These are phyloP conservation scores for Aaosphaeria arxii DNA, from an alignment of 2,329 filamentous ascomycete species.

Conservation along the genomic window DNA sequence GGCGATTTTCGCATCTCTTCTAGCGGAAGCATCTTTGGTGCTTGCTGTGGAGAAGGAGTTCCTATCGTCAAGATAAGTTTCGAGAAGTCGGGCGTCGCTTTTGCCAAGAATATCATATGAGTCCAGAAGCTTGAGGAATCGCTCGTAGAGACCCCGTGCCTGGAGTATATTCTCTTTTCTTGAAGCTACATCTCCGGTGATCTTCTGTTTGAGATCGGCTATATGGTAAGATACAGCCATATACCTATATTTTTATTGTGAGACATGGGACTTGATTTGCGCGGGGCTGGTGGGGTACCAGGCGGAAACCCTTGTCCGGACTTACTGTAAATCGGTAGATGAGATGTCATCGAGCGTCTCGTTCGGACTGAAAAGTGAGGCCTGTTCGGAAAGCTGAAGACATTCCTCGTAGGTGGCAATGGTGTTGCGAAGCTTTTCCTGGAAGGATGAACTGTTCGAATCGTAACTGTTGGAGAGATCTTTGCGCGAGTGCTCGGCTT, in stretches of 20 bases:
- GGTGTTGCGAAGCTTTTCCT: constrained; percentile 63
- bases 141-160: constrained; percentile 71
- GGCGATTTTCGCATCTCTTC: constrained; percentile 80
- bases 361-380: constrained; percentile 87
- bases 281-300: too few species aligned
- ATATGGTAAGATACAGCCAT: constrained; percentile 74
- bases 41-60: constrained; percentile 70
- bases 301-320: neutral
- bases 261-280: too few species aligned
- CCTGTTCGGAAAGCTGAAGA: constrained; percentile 62
- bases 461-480: constrained; percentile 63
- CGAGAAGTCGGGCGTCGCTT: constrained; percentile 66
- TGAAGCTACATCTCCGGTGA: constrained; percentile 54
- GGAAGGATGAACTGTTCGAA: constrained; percentile 63
- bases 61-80: constrained; percentile 69
- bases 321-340: constrained; percentile 76
- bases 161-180: constrained; percentile 60
- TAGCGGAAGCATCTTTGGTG: constrained; percentile 62
- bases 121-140: constrained; percentile 73
- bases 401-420: constrained; percentile 73
- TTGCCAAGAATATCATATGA: constrained; percentile 70
- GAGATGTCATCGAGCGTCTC: constrained; percentile 84
- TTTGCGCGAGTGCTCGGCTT: constrained; percentile 55
- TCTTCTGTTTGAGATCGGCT: constrained; percentile 73
- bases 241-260: constrained; percentile 49